Conservation (phyloP, 2,329 filamentous ascomycete genomes). For the Corniculantispora saksenae region DNA sequence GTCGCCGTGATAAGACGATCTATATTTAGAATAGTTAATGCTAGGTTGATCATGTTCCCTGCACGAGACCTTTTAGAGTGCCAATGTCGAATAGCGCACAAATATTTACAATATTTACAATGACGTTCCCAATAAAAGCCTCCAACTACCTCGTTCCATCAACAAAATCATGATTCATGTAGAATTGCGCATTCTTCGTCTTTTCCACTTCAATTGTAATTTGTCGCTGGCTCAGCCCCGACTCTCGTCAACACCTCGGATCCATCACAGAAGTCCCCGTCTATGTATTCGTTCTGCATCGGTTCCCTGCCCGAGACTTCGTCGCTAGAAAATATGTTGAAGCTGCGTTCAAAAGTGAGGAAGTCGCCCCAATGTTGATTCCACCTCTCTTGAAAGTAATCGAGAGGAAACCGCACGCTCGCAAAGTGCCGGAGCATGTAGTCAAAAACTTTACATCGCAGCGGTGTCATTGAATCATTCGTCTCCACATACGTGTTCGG, state of each 20-base stretch:
- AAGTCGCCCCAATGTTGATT: neutral
- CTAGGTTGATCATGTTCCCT: too few species aligned
- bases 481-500: neutral
- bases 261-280: neutral
- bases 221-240: too few species aligned
- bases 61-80: too few species aligned
- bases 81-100: too few species aligned
- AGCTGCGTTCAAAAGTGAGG: neutral
- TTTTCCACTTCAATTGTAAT: too few species aligned
- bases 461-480: neutral
- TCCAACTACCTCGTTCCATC: too few species aligned
- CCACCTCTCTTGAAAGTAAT: neutral
- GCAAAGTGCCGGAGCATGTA: neutral
- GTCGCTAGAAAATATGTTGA: neutral
- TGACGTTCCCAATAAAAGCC: too few species aligned
- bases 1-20: too few species aligned
- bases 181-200: too few species aligned
- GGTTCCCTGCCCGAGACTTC: neutral
- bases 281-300: neutral
- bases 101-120: too few species aligned
- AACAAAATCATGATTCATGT: too few species aligned
- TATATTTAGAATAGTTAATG: too few species aligned
- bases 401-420: neutral
- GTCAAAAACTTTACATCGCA: neutral
- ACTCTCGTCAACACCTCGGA: neutral